Evolutionary conservation across 768 basidiomycete genomes (phyloP).

Genomic region (Cantharellus cinnabarinus): DNA sequence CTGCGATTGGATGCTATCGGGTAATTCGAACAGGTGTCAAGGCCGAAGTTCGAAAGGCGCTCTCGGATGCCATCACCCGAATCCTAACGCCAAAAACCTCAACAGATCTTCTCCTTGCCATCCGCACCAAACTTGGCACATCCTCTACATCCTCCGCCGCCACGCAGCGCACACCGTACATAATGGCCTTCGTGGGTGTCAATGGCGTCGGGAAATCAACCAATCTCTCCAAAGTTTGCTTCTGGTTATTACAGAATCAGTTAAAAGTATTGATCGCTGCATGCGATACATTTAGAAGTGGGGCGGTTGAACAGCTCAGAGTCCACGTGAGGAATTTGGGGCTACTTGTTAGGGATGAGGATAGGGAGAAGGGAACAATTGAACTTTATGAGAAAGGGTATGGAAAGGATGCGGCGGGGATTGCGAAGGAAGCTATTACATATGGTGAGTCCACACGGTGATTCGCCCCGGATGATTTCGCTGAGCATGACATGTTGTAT

Average conservation of each 20-base stretch:
- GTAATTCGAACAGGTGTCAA: constrained; percentile 39
- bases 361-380: constrained; percentile 47
- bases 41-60: constrained; percentile 59
- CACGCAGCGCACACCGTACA: constrained; percentile 59
- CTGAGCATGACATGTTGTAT: neutral
- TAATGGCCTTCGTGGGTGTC: constrained; percentile 91
- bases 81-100: constrained; percentile 93
- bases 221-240: constrained; percentile 93
- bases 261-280: constrained; percentile 88
- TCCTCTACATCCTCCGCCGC: constrained; percentile 38
- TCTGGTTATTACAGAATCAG: constrained; percentile 96
- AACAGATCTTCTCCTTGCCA: constrained; percentile 86
- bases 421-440: constrained; percentile 83
- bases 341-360: constrained; percentile 40
- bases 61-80: constrained; percentile 73
- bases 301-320: constrained; percentile 91
- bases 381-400: constrained; percentile 94
- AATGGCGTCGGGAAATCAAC: constrained; percentile 99
- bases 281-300: constrained; percentile 95
- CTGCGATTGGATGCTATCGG: neutral
- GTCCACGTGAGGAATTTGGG: constrained; percentile 91
- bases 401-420: constrained; percentile 97
- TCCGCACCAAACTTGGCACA: constrained; percentile 67
- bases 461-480: neutral
- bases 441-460: constrained; percentile 37